Conservation (phyloP, 495 filamentous ascomycete genomes). For the Penicillium daleae region DNA sequence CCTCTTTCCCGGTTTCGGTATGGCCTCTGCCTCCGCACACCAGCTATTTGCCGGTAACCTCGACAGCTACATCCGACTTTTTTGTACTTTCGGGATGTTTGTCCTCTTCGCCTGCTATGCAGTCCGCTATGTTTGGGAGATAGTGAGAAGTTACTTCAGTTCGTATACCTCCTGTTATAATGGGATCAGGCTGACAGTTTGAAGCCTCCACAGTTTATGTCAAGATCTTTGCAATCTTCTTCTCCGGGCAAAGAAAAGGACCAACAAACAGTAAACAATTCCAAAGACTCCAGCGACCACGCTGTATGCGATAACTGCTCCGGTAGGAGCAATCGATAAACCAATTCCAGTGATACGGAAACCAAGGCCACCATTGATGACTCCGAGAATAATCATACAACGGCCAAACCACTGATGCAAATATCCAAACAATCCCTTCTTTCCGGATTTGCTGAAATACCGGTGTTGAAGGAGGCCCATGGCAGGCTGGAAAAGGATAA, state of each 20-base stretch:
- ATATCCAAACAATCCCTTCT: slow-evolving; percentile 56
- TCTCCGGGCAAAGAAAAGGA: no score
- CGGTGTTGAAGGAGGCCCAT: slow-evolving; percentile 68
- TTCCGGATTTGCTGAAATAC: slow-evolving; percentile 45
- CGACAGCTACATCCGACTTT: slow-evolving; percentile 26
- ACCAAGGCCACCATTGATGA: slow-evolving; percentile 74
- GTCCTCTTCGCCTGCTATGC: slow-evolving; percentile 31
- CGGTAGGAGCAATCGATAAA: slow-evolving; percentile 20
- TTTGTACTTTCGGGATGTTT: slow-evolving; percentile 29
- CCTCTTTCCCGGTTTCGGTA: slow-evolving; percentile 30
- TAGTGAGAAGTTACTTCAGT: slow-evolving; percentile 37
- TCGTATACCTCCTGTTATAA: slow-evolving; percentile 20
- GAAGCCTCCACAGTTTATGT: slow-evolving; percentile 35
- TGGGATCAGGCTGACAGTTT: slow-evolving; percentile 24
- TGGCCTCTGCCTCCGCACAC: slow-evolving; percentile 24
- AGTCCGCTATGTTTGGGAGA: slow-evolving; percentile 26
- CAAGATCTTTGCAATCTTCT: no score
- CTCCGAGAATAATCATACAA: slow-evolving; percentile 59
- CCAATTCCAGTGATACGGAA: slow-evolving; percentile 50
- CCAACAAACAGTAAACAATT: no score
- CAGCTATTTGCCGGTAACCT: slow-evolving; percentile 27
- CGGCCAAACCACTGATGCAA: slow-evolving; percentile 74
- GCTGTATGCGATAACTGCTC: slow-evolving; percentile 59
- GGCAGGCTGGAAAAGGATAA: slow-evolving; percentile 66
- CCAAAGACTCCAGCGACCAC: slow-evolving; percentile 61